Evolutionary conservation across 2,329 filamentous ascomycete species (phyloP), one percentile per base, ranked within the genome.

Genomic region (Colletotrichum godetiae): DNA sequence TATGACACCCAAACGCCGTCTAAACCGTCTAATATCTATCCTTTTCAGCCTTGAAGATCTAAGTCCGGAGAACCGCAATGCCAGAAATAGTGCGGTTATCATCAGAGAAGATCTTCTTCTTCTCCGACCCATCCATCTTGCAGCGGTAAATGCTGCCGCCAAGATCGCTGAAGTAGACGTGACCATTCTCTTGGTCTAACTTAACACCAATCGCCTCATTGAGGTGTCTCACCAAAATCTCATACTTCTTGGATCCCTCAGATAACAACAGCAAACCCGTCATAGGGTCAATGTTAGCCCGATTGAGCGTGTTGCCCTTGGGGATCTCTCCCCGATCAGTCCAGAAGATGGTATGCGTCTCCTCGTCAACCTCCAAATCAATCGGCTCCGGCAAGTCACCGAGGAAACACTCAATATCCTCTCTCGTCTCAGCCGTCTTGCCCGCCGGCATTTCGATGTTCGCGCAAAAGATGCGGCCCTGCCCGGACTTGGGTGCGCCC

Each of bases 321-420:
- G 89, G 89, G 1, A 87, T 78, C 74, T 92, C 90, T 4, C 90
- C 90, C 0, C 90, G 82, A 75, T 92, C 90, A 0, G 90, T 91
- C 90, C 90, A 92, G 78, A 89, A 92, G 31, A 92, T 80, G 1
- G 78, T 81, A 33, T 83, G 77, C 3, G 78, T 77, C 0, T 82
- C 79, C 13, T 84, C 82, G 19, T 91, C 88, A 1, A 91, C 76
- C 37, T 90, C 88, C 0, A 92, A 79, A 75, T 92, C 89, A 71
- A 92, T 88, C 0, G 88, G 87, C 77, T 91, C 89, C 0, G 89
- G 88, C 10, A 91, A 79, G 0, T 78, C 77, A 4, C 83, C 77
- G 4, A 87, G 77, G 1, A 91, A 68, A 2, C 81, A 76, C 63
- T 84, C 81, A 33, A 88, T 80, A 52, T 89, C 86, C 0, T 80